phyloP scores from a whole-genome alignment of 2,329 filamentous ascomycete genomes.

The Hymenoscyphus repandus region DNA sequence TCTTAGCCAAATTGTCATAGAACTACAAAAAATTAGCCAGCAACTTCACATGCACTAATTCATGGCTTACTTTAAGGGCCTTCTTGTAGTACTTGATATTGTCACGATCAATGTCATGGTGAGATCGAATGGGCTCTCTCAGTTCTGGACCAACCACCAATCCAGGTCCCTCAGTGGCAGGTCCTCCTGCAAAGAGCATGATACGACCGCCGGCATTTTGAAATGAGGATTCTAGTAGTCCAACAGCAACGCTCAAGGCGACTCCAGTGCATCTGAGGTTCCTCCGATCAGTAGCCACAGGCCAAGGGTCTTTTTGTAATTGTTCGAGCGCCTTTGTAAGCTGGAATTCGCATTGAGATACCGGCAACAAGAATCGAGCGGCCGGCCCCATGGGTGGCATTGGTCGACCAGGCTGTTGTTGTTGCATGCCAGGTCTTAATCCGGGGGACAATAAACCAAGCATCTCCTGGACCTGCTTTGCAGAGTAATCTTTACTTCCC shows the following conservation, averaged over 20 bases:
- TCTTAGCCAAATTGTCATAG: slow-evolving; percentile 90
- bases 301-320: slow-evolving; percentile 95
- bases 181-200: slow-evolving; percentile 94
- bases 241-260: slow-evolving; percentile 90
- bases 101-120: slow-evolving; percentile 97
- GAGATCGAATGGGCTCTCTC: slow-evolving; percentile 92
- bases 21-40: slow-evolving; percentile 53
- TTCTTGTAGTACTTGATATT: slow-evolving; percentile 99
- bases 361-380: slow-evolving; percentile 85
- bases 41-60: not conserved
- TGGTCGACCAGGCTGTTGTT: slow-evolving; percentile 70
- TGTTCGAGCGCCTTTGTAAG: slow-evolving; percentile 94
- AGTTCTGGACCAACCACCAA: slow-evolving; percentile 96
- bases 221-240: slow-evolving; percentile 89
- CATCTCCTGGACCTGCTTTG: slow-evolving; percentile 99
- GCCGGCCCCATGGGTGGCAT: slow-evolving; percentile 73
- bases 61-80: slow-evolving; percentile 70
- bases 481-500: slow-evolving; percentile 95
- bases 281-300: slow-evolving; percentile 87
- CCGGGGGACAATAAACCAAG: slow-evolving; percentile 72
- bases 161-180: slow-evolving; percentile 91
- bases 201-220: slow-evolving; percentile 92
- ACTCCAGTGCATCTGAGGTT: slow-evolving; percentile 90
- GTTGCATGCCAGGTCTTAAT: slow-evolving; percentile 62
- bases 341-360: slow-evolving; percentile 94